Evolutionary conservation across 2,329 filamentous ascomycete genomes (phyloP), one percentile per base, ranked within the genome.

Genomic region (Neurospora crassa): DNA sequence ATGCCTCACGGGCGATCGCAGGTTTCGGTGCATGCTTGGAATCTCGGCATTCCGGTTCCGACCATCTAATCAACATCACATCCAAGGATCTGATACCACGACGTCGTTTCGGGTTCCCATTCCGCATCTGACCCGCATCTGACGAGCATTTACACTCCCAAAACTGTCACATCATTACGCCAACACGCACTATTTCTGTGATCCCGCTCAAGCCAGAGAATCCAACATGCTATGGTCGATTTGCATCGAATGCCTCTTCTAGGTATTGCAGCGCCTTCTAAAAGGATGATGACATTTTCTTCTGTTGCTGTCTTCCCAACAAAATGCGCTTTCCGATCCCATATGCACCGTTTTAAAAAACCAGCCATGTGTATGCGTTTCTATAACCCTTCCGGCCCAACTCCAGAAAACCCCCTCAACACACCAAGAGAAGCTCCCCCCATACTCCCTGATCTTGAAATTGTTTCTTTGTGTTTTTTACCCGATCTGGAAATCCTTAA

Each of bases 401-500:
- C 53, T 63, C 53, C 53, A 63, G 53, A 63, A 63, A 63, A 63
- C 37, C 53, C 53, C 53, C 53, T 63, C 53, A 63, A 29, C 29
- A 63, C 29, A 63, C 53, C 53, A 63, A 63, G 53, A 63, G 53
- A 63, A 63, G 53, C 53, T 63, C 53, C 53, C n/a, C 41, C 34
- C 5, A 40, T 42, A 67, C 42, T 24, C 45, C 67, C 53, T 40
- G 37, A 70, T 45, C 34, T 68, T 34, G 40, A 43, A 29, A 43
- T 18, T 68, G 10, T 20, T 40, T 68, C 67, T 20, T 40, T 34
- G 69, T 68, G 53, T 41, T 40, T 47, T 12, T 14, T 67, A 12
- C 45, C 47, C n/a, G 20, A 24, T 53, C 47, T 53, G 47, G 1
- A 63, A 20, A 53, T 24, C 29, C 11, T 18, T 69, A 79, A 2